phyloP scores from a whole-genome alignment of 441 rosid genomes.

The Aleurites moluccanus region DNA sequence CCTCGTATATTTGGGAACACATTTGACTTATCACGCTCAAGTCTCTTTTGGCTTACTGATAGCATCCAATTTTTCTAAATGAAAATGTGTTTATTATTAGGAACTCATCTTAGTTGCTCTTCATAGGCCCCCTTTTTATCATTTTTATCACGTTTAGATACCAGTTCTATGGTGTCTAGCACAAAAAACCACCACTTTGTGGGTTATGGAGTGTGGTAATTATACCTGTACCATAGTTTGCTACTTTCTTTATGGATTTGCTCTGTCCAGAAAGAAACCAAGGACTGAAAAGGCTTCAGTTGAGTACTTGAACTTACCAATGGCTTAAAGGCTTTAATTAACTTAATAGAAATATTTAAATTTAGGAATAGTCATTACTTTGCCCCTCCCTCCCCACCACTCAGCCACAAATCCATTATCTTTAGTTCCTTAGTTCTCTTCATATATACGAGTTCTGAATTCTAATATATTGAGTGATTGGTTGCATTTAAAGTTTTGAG shows the following conservation, averaged over 20 bases:
- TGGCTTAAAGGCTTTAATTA: too few species aligned
- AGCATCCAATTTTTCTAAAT: not conserved
- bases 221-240: too few species aligned
- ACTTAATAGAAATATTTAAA: too few species aligned
- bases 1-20: not conserved
- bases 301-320: too few species aligned
- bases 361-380: too few species aligned
- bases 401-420: too few species aligned
- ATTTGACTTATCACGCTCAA: not conserved
- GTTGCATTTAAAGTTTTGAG: not conserved
- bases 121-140: not conserved
- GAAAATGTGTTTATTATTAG: not conserved
- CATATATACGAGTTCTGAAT: not conserved
- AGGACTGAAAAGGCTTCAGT: too few species aligned
- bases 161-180: not conserved
- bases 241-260: too few species aligned
- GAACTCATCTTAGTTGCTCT: not conserved
- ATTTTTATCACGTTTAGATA: not conserved
- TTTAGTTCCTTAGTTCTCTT: too few species aligned
- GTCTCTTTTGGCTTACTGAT: not conserved
- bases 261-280: too few species aligned
- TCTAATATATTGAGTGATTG: too few species aligned
- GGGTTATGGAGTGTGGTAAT: not conserved
- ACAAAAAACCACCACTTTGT: not conserved
- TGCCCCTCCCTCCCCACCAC: too few species aligned